Percentiles rank a stretch among this genome's conserved stretches.
These are phyloP conservation scores for Cephaloascus fragrans DNA, from an alignment of 805 yeast genomes.

Conservation along the genomic window DNA sequence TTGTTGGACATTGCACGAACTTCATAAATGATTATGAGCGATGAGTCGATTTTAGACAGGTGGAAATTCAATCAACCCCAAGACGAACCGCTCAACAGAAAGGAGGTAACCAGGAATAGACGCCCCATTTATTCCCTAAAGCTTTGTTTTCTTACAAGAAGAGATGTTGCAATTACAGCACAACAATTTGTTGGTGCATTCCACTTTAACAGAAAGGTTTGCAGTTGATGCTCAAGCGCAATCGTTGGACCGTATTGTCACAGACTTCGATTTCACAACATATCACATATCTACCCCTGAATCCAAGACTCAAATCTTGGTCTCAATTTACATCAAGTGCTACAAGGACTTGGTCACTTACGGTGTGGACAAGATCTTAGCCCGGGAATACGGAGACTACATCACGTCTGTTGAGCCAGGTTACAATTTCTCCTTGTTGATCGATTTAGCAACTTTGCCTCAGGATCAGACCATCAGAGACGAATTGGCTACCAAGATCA, in stretches of 20 bases:
- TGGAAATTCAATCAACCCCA: no score
- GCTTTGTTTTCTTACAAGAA: no score
- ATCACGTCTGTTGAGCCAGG: slow-evolving; percentile 57
- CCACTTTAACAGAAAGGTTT: slow-evolving; percentile 68
- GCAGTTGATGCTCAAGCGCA: slow-evolving; percentile 35
- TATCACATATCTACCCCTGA: slow-evolving; percentile 90
- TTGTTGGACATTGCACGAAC: no score
- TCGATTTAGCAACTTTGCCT: slow-evolving; percentile 41
- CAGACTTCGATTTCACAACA: slow-evolving; percentile 94
- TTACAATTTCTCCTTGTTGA: slow-evolving; percentile 66
- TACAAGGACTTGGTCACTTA: slow-evolving; percentile 64
- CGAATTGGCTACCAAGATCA: slow-evolving; percentile 50
- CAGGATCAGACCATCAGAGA: slow-evolving; percentile 36
- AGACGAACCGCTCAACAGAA: no score
- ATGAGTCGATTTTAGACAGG: no score
- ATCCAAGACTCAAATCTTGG: slow-evolving; percentile 49
- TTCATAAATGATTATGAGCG: no score
- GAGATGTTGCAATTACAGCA: slow-evolving; percentile 80
- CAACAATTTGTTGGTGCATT: slow-evolving; percentile 72
- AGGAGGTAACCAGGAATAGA: no score
- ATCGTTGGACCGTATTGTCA: slow-evolving; percentile 73
- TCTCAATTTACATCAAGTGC: slow-evolving; percentile 68
- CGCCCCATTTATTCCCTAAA: no score
- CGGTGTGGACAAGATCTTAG: slow-evolving; percentile 49
- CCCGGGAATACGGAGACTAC: slow-evolving; percentile 37